Evolutionary conservation across 345 rosid species (phyloP).

Genomic region (Aethionema arabicum): DNA sequence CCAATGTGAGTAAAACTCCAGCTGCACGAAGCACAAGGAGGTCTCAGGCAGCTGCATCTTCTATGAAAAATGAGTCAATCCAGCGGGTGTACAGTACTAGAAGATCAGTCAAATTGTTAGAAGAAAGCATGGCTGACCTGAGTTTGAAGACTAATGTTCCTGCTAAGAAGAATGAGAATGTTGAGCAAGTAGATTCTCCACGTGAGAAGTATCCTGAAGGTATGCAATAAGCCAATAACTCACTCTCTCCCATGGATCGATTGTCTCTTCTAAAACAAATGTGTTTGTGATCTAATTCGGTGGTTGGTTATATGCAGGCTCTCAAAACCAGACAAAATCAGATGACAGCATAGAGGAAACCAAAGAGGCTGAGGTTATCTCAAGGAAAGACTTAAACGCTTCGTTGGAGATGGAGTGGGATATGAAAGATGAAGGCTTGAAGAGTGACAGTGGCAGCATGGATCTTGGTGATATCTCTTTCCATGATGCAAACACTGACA

Average conservation of each 20-base stretch:
- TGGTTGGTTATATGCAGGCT: conserved; percentile 31
- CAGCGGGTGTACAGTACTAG: conserved; percentile 61
- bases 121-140: conserved; percentile 54
- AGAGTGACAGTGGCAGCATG: conserved; percentile 28
- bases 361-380: conserved; percentile 22
- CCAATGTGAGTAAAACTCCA: conserved; percentile 33
- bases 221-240: neutral
- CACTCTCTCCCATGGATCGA: neutral
- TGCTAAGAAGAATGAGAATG: conserved; percentile 23
- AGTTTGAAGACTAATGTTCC: conserved; percentile 46
- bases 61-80: conserved; percentile 34
- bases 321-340: conserved; percentile 17
- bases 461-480: conserved; percentile 39
- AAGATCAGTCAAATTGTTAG: conserved; percentile 65
- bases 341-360: conserved; percentile 25
- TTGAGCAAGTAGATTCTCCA: conserved; percentile 4
- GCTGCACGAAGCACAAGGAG: conserved; percentile 36
- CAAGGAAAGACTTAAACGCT: conserved; percentile 35
- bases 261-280: neutral
- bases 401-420: conserved; percentile 37
- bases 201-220: conserved; percentile 6
- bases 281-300: conserved; percentile 16
- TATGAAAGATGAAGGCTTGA: conserved; percentile 15
- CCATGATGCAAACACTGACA: conserved; percentile 24
- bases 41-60: conserved; percentile 31